Evolutionary conservation across 805 yeast genomes (phyloP), one percentile per base, ranked within the genome.

Genomic region (Tetrapisispora taiwanensis): DNA sequence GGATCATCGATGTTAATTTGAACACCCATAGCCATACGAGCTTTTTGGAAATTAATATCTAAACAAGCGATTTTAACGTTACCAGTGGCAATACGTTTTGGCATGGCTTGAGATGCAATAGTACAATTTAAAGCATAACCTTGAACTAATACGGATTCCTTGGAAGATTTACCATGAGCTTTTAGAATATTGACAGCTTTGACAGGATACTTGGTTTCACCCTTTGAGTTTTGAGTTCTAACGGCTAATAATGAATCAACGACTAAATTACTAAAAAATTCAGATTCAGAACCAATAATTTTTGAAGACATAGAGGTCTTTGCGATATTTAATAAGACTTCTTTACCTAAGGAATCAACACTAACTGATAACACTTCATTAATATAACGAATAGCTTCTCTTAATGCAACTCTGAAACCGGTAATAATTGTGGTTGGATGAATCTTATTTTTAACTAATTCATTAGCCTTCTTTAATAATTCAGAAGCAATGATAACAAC

Each of bases 351-450:
- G 15, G 75, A 62, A 30, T 84, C 89, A 14, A 90, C 95, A 20
- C 86, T 77, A 51, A 78, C 79, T 17, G 95, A 82, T 52, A 90
- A 70, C 24, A 85, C 90, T 59, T 86, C 95, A 55, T 78, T 78
- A 56, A 92, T 84, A 65, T 82, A 89, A 57, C 86, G 76, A 32
- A 82, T 76, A 3, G 97, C 95, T 66, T 92, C 99, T 59, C 84
- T 80, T 49, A 89, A 70, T 3, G 97, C 97, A 48, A 92, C 76
- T 60, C 97, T 76, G 69, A 86, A 92, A 38, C 99, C 99, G 17
- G 95, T 87, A 56, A 94, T 89, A 55, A 94, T 89, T 9, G 98
- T 92, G 2, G 98, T 92, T 39, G 99, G 99, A 67, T 94, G 98
- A 50, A 94, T 84, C 62, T 87, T 86, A 68, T 86, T 86, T 60